A percentile compares a stretch with the other conserved stretches of the same genome.
phyloP scores from a whole-genome alignment of 2,329 filamentous ascomycete species.

The Penicillium sp. region DNA sequence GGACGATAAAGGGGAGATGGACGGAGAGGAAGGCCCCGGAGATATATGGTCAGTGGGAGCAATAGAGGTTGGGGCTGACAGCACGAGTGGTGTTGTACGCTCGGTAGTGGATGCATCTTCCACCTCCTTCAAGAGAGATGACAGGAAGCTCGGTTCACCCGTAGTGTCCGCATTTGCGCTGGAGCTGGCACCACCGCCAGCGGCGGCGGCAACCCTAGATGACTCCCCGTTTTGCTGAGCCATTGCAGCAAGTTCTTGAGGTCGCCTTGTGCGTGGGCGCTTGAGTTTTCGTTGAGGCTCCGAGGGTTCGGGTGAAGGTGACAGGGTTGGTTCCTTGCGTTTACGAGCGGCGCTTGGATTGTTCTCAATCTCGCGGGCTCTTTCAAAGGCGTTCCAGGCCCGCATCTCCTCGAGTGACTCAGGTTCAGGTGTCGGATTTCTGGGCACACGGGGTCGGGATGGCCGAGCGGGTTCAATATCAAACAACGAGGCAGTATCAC shows the following conservation, averaged over 20 bases:
- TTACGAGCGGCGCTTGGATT: conserved; percentile 51
- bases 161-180: conserved; percentile 31
- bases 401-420: conserved; percentile 78
- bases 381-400: conserved; percentile 90
- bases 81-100: conserved; percentile 33
- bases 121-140: conserved; percentile 84
- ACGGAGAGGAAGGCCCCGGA: conserved; percentile 46
- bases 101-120: conserved; percentile 56
- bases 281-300: conserved; percentile 84
- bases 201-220: conserved; percentile 33
- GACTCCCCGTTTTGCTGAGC: conserved; percentile 47
- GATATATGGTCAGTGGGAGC: conserved; percentile 40
- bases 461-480: conserved; percentile 51
- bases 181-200: neutral
- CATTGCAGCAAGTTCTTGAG: conserved; percentile 55
- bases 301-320: conserved; percentile 69
- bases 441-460: conserved; percentile 42
- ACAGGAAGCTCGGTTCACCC: conserved; percentile 75
- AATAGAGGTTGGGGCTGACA: conserved; percentile 39
- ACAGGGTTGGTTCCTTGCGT: conserved; percentile 65
- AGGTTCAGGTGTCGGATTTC: conserved; percentile 54
- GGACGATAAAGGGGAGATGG: conserved; percentile 44
- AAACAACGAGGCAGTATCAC: conserved; percentile 64
- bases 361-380: conserved; percentile 70
- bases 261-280: conserved; percentile 76